A percentile compares a stretch with the other conserved stretches of the same genome.
phyloP scores from a whole-genome alignment of 148 eudicot genomes.

The Suaeda aralocaspica region DNA sequence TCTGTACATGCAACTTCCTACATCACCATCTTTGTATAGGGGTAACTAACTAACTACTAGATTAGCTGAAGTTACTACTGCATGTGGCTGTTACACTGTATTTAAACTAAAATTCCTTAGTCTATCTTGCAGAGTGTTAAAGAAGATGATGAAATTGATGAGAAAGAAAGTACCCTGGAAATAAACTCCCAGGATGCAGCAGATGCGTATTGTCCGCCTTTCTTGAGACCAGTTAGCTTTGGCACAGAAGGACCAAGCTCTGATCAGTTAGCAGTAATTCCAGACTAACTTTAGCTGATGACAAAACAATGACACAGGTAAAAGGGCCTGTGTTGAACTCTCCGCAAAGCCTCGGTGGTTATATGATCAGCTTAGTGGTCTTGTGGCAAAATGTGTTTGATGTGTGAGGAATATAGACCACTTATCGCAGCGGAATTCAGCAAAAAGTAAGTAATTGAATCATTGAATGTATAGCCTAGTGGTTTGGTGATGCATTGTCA shows the following conservation, averaged over 20 bases:
- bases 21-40: no score
- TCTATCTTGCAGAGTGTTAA: constrained; percentile 43
- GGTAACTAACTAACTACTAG: no score
- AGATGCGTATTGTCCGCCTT: constrained; percentile 68
- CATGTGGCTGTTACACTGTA: no score
- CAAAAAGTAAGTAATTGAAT: not conserved
- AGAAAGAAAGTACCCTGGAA: constrained; percentile 43
- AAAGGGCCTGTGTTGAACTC: not conserved
- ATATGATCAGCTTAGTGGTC: not conserved
- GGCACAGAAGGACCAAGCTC: constrained; percentile 51
- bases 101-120: not conserved
- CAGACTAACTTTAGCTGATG: constrained; percentile 2
- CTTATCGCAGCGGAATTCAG: not conserved
- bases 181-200: constrained; percentile 45
- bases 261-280: constrained; percentile 17
- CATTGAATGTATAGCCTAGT: not conserved
- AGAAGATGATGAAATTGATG: constrained; percentile 62
- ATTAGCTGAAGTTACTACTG: no score
- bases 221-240: constrained; percentile 41
- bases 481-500: not conserved
- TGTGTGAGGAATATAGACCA: not conserved
- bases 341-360: not conserved
- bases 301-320: not conserved
- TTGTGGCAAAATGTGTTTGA: not conserved
- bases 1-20: no score